A percentile compares a stretch with the other conserved stretches of the same genome.
phyloP scores from a whole-genome alignment of 495 filamentous ascomycete genomes.

The Lasiosphaeris hirsuta region DNA sequence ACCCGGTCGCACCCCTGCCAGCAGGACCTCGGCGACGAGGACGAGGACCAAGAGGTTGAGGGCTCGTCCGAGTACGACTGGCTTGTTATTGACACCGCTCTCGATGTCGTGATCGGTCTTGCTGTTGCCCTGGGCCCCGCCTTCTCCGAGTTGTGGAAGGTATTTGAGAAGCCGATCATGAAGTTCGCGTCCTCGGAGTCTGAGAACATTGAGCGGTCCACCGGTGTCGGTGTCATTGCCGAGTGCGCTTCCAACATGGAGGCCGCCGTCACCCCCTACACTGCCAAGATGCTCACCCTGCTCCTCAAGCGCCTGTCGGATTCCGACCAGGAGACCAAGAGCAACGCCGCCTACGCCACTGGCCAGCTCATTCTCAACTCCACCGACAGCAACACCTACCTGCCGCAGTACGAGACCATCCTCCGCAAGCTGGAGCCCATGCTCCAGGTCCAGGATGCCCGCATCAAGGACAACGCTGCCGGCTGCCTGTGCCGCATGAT shows the following conservation, averaged over 20 bases:
- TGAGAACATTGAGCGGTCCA: constrained; percentile 81
- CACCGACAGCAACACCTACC: constrained; percentile 63
- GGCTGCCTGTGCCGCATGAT: constrained; percentile 94
- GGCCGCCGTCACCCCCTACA: constrained; percentile 69
- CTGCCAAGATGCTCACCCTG: constrained; percentile 68
- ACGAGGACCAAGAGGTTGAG: constrained; percentile 61
- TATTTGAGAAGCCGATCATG: constrained; percentile 85
- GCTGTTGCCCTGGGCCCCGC: constrained; percentile 75
- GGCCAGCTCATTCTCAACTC: constrained; percentile 81
- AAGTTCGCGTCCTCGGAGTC: constrained; percentile 76
- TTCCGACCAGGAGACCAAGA: constrained; percentile 87
- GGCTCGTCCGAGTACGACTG: constrained; percentile 95
- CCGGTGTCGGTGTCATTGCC: constrained; percentile 85
- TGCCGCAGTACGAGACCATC: constrained; percentile 71
- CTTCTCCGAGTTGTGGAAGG: constrained; percentile 85
- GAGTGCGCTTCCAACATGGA: constrained; percentile 90
- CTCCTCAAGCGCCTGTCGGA: constrained; percentile 84
- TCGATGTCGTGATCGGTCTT: constrained; percentile 83
- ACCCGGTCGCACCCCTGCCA: constrained; percentile 90
- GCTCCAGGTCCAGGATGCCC: constrained; percentile 67
- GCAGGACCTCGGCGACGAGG: constrained; percentile 77
- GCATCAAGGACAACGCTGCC: constrained; percentile 87
- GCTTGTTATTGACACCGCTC: constrained; percentile 88
- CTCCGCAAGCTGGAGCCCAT: constrained; percentile 80
- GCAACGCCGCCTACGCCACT: constrained; percentile 87